Evolutionary conservation across 768 basidiomycete genomes (phyloP), one percentile per base, ranked within the genome.

Genomic region (Antrodiella citrinella): DNA sequence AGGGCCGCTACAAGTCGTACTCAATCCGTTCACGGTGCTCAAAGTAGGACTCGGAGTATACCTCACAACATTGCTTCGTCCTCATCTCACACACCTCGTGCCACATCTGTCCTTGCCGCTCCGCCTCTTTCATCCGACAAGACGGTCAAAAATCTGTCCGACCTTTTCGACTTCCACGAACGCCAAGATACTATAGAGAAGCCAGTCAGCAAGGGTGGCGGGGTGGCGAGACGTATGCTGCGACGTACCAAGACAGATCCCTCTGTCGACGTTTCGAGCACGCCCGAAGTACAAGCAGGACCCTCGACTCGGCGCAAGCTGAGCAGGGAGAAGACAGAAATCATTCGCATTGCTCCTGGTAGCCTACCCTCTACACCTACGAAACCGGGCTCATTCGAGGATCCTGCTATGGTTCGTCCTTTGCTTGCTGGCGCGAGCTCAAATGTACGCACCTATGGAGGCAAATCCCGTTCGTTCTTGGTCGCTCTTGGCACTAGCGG

Each of bases 381-480:
- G 0, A 63, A 57, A 35, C 21, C 55, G 2, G 23, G 11, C 15
- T 46, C 54, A 18, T 38, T 21, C 2, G 39, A 26, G 23, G 21
- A 40, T 35, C 20, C 52, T 18, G 50, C 40, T 20, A 54, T 26
- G 39, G 46, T 45, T 18, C 44, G 26, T 18, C 62, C 67, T 15
- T 63, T 67, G 1, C 54, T 61, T 21, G 26, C 57, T 9, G 52
- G 61, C 22, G 57, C 61, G n/a, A 51, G 54, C 23, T 64, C 69
- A 13, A 69, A 72, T 42, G 72, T 79, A 2, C 75, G 77, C 38
- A 91, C 87, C 2, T 91, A 91, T 58, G 82, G 84, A 2, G 85
- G 85, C 20, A 73, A 73, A 52, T 86, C 84, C 20, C 85, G 88
- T n/a, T 90, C 88, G 3, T 91, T 87, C 65, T 77, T 91, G 13